phyloP scores from a whole-genome alignment of 2,329 filamentous ascomycete genomes.

The Aspergillus sp. region DNA sequence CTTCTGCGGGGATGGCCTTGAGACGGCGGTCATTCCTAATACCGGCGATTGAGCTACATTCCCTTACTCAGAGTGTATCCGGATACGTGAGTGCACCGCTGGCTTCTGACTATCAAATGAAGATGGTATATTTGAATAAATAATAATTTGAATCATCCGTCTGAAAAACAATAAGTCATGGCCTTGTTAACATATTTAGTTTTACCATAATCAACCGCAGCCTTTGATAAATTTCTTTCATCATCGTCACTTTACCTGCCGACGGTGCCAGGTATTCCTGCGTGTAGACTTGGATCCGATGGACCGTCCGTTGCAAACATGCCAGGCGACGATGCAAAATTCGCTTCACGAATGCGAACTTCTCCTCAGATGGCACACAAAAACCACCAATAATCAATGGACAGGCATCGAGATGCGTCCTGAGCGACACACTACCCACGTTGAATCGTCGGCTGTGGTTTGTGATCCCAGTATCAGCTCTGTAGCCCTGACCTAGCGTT shows the following conservation, averaged over 20 bases:
- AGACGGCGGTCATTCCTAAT: background rate
- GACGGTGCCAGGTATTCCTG: conserved; percentile 24
- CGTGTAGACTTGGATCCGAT: conserved; percentile 26
- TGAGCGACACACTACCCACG: conserved; percentile 14
- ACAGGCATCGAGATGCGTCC: conserved; percentile 24
- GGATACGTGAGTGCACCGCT: background rate
- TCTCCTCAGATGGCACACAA: conserved; percentile 28
- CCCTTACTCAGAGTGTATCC: background rate
- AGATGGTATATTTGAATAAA: background rate
- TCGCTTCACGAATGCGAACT: conserved; percentile 26
- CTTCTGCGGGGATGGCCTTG: background rate
- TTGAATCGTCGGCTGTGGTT: conserved; percentile 7
- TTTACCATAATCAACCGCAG: conserved; percentile 32
- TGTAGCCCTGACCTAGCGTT: conserved; percentile 7
- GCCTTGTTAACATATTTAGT: conserved; percentile 24
- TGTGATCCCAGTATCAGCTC: conserved; percentile 1
- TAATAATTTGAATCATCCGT: background rate
- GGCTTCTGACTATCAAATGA: background rate
- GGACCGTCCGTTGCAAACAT: conserved; percentile 27
- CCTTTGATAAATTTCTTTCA: conserved; percentile 32
- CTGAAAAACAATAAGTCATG: background rate
- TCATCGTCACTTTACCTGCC: conserved; percentile 28
- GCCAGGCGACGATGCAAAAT: conserved; percentile 28
- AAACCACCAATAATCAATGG: conserved; percentile 29
- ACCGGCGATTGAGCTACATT: background rate